Percentiles rank a stretch among this genome's conserved stretches.
Evolutionary conservation across 1,284 basidiomycete genomes (phyloP).

Genomic region (Boletus mariae): DNA sequence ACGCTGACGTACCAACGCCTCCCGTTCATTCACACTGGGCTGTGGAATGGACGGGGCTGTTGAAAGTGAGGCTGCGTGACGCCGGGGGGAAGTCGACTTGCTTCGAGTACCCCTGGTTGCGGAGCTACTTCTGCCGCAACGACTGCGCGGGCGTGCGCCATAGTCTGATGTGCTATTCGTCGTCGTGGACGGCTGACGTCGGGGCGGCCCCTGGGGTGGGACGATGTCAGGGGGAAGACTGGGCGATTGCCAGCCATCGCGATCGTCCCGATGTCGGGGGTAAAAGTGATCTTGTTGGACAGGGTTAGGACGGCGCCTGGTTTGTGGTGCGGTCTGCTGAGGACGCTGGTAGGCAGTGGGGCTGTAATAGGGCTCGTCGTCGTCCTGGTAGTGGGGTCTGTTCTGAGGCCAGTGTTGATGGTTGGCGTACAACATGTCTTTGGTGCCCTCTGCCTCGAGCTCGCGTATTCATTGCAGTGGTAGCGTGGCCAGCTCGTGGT

Average conservation of each 20-base stretch:
- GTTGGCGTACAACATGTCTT: conserved; percentile 1
- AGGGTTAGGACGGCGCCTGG: conserved; percentile 20
- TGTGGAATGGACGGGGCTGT: conserved; percentile 14
- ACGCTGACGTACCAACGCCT: conserved; percentile 20
- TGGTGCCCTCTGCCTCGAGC: neutral
- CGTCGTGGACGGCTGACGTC: conserved; percentile 22
- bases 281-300: conserved; percentile 17
- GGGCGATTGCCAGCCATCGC: conserved; percentile 15
- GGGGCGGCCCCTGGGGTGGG: conserved; percentile 4
- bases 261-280: conserved; percentile 23
- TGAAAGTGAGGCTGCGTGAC: conserved; percentile 16
- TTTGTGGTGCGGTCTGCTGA: conserved; percentile 4
- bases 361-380: conserved; percentile 17
- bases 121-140: conserved; percentile 20
- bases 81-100: conserved; percentile 23
- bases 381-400: conserved; percentile 8
- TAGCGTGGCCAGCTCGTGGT: neutral
- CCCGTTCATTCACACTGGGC: conserved; percentile 22
- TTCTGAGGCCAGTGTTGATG: neutral
- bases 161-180: conserved; percentile 19
- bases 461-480: neutral
- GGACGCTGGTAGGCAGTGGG: conserved; percentile 5
- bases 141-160: conserved; percentile 12
- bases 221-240: conserved; percentile 13
- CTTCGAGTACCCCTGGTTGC: conserved; percentile 12